These are phyloP conservation scores for Aspergillus ruber DNA, from an alignment of 2,329 filamentous ascomycete species.

Conservation along the genomic window DNA sequence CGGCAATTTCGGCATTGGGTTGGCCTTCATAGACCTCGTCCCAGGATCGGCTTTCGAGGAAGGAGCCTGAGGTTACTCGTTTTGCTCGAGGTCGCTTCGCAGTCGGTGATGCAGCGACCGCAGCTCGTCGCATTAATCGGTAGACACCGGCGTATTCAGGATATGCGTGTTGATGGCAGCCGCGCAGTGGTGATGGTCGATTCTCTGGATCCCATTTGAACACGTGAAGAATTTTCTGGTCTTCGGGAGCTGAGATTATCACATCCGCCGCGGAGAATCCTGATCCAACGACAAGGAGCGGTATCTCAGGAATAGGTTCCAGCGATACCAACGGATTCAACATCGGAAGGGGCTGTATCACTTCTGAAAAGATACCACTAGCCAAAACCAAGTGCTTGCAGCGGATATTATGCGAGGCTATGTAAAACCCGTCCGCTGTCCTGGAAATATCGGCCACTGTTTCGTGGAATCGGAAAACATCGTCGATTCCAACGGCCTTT, in stretches of 20 bases:
- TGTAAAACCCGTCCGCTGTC: slow-evolving; percentile 42
- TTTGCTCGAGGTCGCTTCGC: slow-evolving; percentile 21
- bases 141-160: slow-evolving; percentile 58
- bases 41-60: slow-evolving; percentile 47
- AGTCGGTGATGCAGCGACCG: slow-evolving; percentile 16
- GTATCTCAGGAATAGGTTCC: slow-evolving; percentile 21
- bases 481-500: slow-evolving; percentile 45
- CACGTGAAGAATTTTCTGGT: slow-evolving; percentile 52
- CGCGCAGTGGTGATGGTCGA: slow-evolving; percentile 51
- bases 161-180: slow-evolving; percentile 56
- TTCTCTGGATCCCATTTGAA: slow-evolving; percentile 55
- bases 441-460: slow-evolving; percentile 41
- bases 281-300: slow-evolving; percentile 53
- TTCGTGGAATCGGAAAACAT: slow-evolving; percentile 40
- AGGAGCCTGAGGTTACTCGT: slow-evolving; percentile 38
- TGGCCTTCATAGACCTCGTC: slow-evolving; percentile 48
- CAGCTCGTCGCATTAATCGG: slow-evolving; percentile 53
- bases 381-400: slow-evolving; percentile 55
- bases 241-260: slow-evolving; percentile 48
- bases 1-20: slow-evolving; percentile 46
- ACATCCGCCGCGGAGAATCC: slow-evolving; percentile 58
- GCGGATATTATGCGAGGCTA: slow-evolving; percentile 46
- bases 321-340: slow-evolving; percentile 41
- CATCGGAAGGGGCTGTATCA: slow-evolving; percentile 46
- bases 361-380: slow-evolving; percentile 53